phyloP scores from a whole-genome alignment of 768 basidiomycete species.

The Rhizopogon roseolus region DNA sequence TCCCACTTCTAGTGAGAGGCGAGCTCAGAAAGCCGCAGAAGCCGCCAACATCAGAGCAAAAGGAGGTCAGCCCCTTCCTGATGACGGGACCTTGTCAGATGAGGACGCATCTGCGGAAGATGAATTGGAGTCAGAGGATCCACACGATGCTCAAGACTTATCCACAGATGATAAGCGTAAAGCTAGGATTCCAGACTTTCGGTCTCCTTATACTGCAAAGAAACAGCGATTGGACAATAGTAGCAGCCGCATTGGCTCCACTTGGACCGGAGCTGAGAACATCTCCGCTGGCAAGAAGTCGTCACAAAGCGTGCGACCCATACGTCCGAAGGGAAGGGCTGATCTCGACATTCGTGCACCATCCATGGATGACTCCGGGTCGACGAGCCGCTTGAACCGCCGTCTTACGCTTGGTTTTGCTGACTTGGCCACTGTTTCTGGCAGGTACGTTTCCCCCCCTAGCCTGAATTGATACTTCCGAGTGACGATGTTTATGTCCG shows the following conservation, averaged over 20 bases:
- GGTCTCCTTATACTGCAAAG: conserved; percentile 17
- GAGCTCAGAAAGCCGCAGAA: conserved; percentile 51
- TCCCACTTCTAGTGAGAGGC: conserved; percentile 41
- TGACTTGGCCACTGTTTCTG: conserved; percentile 54
- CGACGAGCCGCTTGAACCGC: conserved; percentile 18
- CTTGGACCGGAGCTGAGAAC: conserved; percentile 9
- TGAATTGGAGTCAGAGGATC: conserved; percentile 34
- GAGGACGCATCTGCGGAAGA: conserved; percentile 28
- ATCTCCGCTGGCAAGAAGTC: conserved; percentile 17
- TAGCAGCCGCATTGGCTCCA: conserved; percentile 3
- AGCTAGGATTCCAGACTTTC: conserved; percentile 17
- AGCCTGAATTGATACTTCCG: conserved; percentile 4
- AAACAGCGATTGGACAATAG: conserved; percentile 15
- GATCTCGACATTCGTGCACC: conserved; percentile 16
- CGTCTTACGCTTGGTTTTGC: conserved; percentile 35
- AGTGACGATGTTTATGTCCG: conserved; percentile 1
- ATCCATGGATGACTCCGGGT: conserved; percentile 11
- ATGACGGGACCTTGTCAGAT: conserved; percentile 25
- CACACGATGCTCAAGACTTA: conserved; percentile 18
- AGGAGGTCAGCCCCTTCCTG: conserved; percentile 18
- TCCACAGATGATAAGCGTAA: conserved; percentile 20
- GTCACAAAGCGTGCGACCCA: conserved; percentile 16
- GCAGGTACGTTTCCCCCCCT: conserved; percentile 44
- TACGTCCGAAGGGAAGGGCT: conserved; percentile 21
- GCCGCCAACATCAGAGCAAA: conserved; percentile 41